Base-by-base conservation (phyloP, 139 green algal species). In the Chlamydomonas sphaeroides region DNA sequence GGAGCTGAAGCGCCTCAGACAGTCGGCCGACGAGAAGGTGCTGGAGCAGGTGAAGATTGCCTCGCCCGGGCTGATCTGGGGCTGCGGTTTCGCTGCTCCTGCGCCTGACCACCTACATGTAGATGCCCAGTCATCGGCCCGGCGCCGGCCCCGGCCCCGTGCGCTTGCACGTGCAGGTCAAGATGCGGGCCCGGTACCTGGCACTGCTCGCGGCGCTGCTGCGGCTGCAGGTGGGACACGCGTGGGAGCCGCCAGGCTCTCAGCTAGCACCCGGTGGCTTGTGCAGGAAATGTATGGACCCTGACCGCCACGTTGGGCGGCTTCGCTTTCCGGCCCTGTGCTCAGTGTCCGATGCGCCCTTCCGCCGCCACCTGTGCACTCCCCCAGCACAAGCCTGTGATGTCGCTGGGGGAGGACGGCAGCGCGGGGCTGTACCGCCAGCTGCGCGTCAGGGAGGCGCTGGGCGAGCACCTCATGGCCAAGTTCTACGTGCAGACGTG, bases 131-230 rank as follows among this genome's bases (percentile, higher is more conserved):
- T n/a, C n/a, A n/a, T n/a, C 51, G 25, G 38, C 21, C 5, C 38
- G 33, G 38, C 11, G 28, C 35, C 42, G 73, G 38, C 45, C 65
- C 8, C 45, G 45, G 11, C 10, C 45, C 45, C 45, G n/a, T n/a
- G n/a, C n/a, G n/a, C n/a, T n/a, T n/a, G n/a, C n/a, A n/a, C n/a
- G 49, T 2, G 49, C 49, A 20, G 18, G 6, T 18, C 5, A 63
- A 68, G 53, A 23, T 21, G 45, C 62, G 67, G 48, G 68, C 80
- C 5, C 23, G 42, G 23, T 62, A 72, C 38, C 76, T 90, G 68
- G 80, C 80, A 30, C 80, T 90, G 68, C 62, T 87, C 51, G 63
- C 53, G 53, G 63, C 48, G 25, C 76, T 90, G 62, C 70, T 81
- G 53, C 45, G 26, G 63, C 30, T 86, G 10, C 20, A 85, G 30